Evolutionary conservation across 208 protist species (phyloP).

Genomic region (Acanthamoeba lenticulata): DNA sequence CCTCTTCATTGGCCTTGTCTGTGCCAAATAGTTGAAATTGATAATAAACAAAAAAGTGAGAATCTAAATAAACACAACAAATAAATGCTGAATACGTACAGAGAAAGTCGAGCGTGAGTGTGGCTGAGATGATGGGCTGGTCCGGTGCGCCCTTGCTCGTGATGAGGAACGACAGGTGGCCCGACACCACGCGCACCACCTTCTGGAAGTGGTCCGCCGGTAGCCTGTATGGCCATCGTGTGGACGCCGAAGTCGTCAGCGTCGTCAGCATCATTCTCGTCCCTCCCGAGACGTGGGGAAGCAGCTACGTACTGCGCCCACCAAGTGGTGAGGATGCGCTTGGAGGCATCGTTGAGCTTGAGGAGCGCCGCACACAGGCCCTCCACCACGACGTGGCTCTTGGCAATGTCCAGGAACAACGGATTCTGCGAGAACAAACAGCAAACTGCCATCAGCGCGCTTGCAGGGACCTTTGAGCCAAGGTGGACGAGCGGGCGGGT

Average conservation of each 20-base stretch:
- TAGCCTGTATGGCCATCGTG: not conserved
- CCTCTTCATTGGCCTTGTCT: constrained; percentile 40
- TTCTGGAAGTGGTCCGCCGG: constrained; percentile 58
- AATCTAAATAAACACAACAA: not conserved
- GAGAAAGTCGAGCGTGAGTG: not conserved
- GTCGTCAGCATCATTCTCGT: not conserved
- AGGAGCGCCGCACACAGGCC: not conserved
- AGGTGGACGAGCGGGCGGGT: not conserved
- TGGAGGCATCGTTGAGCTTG: constrained; percentile 16
- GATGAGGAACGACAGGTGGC: constrained; percentile 6
- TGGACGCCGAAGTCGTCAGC: not conserved
- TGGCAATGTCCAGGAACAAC: not conserved
- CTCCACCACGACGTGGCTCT: constrained; percentile 14
- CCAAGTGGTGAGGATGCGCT: not conserved
- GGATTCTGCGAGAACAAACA: constrained; percentile 14
- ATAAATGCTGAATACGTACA: not conserved
- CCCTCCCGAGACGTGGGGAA: not conserved
- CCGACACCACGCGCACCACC: not conserved
- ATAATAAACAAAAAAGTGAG: not conserved
- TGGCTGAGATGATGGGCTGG: constrained; percentile 31
- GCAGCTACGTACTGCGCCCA: not conserved
- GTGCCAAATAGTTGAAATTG: not conserved
- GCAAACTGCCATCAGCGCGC: not conserved
- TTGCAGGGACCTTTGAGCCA: not conserved
- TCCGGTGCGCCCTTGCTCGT: constrained; percentile 28